These are phyloP conservation scores for Malassezia dermatis DNA, from an alignment of 1,284 basidiomycete genomes.

Conservation along the genomic window DNA sequence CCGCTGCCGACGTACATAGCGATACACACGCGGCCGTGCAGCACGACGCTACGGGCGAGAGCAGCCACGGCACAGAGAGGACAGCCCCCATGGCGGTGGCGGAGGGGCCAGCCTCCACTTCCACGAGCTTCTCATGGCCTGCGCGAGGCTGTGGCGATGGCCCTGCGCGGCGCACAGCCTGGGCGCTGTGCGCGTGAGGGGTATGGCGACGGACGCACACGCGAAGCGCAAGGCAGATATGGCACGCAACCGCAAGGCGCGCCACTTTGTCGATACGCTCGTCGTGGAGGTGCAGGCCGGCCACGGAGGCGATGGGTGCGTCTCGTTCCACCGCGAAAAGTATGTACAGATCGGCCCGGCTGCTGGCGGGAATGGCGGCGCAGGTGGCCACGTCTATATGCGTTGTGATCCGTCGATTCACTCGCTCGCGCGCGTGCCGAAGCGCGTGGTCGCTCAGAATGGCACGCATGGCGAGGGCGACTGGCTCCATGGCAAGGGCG, in stretches of 20 bases:
- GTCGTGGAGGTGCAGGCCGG: conserved; percentile 29
- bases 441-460: conserved; percentile 26
- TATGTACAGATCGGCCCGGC: conserved; percentile 44
- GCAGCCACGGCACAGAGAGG: conserved; percentile 64
- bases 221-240: conserved; percentile 6
- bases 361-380: conserved; percentile 42
- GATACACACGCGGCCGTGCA: conserved; percentile 21
- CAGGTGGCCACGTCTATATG: conserved; percentile 38
- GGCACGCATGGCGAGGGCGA: conserved; percentile 41
- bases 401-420: conserved; percentile 28
- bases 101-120: not conserved
- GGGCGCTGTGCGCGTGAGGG: not conserved
- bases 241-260: conserved; percentile 25
- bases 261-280: conserved; percentile 40
- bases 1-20: conserved; percentile 65
- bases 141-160: not conserved
- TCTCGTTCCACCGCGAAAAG: conserved; percentile 45
- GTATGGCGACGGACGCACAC: not conserved
- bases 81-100: conserved; percentile 59
- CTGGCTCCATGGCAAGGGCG: conserved; percentile 33
- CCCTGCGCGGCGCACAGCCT: not conserved
- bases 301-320: conserved; percentile 45
- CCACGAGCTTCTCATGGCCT: not conserved
- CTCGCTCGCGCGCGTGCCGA: conserved; percentile 32
- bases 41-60: conserved; percentile 55